Percentiles rank a stretch among this genome's conserved stretches.
Evolutionary conservation across 2,329 filamentous ascomycete species (phyloP).

Genomic region (Xylariaceae sp.): DNA sequence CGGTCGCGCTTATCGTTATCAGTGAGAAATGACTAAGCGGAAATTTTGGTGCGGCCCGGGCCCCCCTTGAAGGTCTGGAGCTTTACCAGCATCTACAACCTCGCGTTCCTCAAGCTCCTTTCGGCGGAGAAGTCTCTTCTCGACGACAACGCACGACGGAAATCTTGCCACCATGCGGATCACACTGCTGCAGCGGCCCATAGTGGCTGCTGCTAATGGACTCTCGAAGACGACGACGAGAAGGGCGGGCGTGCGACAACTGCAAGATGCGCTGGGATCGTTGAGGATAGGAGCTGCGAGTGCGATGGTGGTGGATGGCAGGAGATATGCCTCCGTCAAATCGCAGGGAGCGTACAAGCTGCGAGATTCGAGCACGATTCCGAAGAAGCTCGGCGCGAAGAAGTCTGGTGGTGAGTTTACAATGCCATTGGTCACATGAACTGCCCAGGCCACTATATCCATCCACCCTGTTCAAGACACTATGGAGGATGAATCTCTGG

Average conservation of each 20-base stretch:
- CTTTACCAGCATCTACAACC: conserved; percentile 1
- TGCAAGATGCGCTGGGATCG: conserved; percentile 28
- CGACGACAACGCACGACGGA: conserved; percentile 10
- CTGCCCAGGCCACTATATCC: background rate
- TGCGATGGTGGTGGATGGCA: conserved; percentile 42
- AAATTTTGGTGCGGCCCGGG: conserved; percentile 34
- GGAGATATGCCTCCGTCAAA: conserved; percentile 56
- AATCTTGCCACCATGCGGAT: conserved; percentile 37
- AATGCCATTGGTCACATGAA: background rate
- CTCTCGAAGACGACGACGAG: conserved; percentile 15
- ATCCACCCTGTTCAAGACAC: no score
- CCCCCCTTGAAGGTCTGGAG: conserved; percentile 7
- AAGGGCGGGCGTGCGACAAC: conserved; percentile 27
- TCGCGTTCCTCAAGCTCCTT: background rate
- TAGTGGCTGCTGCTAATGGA: conserved; percentile 32
- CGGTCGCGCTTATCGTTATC: conserved; percentile 22
- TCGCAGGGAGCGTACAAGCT: conserved; percentile 66
- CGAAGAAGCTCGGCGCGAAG: conserved; percentile 91
- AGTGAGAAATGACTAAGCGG: conserved; percentile 31
- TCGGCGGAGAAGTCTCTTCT: conserved; percentile 4
- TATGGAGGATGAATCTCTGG: no score
- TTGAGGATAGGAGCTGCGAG: conserved; percentile 23
- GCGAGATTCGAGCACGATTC: conserved; percentile 53
- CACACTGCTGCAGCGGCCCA: conserved; percentile 38
- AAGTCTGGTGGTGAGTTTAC: conserved; percentile 71